phyloP scores from a whole-genome alignment of 2,329 filamentous ascomycete genomes.

The Lasiodiplodia citricola region DNA sequence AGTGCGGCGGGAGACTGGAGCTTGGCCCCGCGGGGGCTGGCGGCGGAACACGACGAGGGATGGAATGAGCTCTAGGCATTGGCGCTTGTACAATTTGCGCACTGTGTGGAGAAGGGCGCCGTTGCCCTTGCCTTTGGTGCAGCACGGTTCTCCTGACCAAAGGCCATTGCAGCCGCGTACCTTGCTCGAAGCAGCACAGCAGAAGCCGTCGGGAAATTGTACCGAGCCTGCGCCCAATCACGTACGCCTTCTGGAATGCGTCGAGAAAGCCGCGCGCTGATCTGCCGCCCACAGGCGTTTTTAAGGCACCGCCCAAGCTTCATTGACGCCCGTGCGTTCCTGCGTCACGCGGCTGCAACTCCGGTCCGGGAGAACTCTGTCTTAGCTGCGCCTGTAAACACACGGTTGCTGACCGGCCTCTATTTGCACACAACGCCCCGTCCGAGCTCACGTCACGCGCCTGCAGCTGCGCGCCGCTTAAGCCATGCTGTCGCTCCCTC shows the following conservation, averaged over 20 bases:
- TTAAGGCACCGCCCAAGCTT: conserved; percentile 6
- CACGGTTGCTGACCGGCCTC: neutral
- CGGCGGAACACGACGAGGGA: neutral
- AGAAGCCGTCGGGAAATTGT: conserved; percentile 8
- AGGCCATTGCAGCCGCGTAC: neutral
- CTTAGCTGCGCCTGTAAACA: conserved; percentile 8
- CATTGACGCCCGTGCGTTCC: conserved; percentile 5
- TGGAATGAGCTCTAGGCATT: conserved; percentile 9
- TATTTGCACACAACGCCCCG: neutral
- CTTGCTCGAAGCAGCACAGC: neutral
- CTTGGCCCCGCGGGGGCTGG: neutral
- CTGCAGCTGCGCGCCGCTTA: neutral
- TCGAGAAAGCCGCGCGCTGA: neutral
- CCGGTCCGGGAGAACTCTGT: neutral
- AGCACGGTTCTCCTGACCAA: conserved; percentile 4
- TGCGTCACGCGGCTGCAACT: conserved; percentile 10
- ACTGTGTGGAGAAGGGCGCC: conserved; percentile 10
- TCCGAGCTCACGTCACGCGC: conserved; percentile 12
- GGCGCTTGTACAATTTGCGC: conserved; percentile 18
- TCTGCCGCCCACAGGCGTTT: conserved; percentile 1
- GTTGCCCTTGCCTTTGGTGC: conserved; percentile 6
- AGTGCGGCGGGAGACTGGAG: neutral
- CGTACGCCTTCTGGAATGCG: conserved; percentile 7
- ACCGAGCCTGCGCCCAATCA: conserved; percentile 10
- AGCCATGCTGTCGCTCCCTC: conserved; percentile 36